Evolutionary conservation across 805 yeast species (phyloP).

Genomic region (Myxozyma nipponensis): DNA sequence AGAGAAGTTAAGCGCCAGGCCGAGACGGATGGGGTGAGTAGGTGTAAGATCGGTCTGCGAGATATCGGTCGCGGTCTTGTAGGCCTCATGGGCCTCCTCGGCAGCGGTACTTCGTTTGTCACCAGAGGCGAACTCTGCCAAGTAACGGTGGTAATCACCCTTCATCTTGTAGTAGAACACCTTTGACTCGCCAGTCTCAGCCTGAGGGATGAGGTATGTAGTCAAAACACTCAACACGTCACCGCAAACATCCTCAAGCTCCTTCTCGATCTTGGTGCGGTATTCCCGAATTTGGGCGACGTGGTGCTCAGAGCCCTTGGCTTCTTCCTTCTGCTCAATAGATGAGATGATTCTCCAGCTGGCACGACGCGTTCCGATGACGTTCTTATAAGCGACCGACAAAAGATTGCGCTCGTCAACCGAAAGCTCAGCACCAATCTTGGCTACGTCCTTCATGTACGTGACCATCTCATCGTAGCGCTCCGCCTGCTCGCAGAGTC

Average conservation of each 20-base stretch:
- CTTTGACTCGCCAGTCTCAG: constrained; percentile 96
- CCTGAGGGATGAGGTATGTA: constrained; percentile 86
- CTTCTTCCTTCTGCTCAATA: constrained; percentile 98
- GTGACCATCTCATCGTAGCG: constrained; percentile 98
- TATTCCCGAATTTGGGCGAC: constrained; percentile 88
- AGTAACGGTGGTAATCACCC: constrained; percentile 99
- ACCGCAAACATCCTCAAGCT: constrained; percentile 91
- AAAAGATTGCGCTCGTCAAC: constrained; percentile 97
- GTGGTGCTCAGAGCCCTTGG: constrained; percentile 84
- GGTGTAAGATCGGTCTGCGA: constrained; percentile 98
- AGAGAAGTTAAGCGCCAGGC: constrained; percentile 88
- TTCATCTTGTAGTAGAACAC: constrained; percentile 99
- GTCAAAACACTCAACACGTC: constrained; percentile 87
- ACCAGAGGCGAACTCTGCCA: constrained; percentile 93
- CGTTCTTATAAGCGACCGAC: constrained; percentile 97
- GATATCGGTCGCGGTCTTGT: constrained; percentile 94
- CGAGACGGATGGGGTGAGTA: constrained; percentile 98
- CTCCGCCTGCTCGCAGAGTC: constrained; percentile 99
- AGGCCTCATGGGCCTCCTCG: constrained; percentile 89
- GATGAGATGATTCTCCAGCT: constrained; percentile 99
- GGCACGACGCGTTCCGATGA: constrained; percentile 98
- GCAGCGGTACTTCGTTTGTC: constrained; percentile 95
- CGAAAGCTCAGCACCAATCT: constrained; percentile 62
- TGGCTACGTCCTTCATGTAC: constrained; percentile 81
- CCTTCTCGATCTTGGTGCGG: constrained; percentile 92